Conservation (phyloP, 176 grass and related monocot genomes). For the Oryza punctata region DNA sequence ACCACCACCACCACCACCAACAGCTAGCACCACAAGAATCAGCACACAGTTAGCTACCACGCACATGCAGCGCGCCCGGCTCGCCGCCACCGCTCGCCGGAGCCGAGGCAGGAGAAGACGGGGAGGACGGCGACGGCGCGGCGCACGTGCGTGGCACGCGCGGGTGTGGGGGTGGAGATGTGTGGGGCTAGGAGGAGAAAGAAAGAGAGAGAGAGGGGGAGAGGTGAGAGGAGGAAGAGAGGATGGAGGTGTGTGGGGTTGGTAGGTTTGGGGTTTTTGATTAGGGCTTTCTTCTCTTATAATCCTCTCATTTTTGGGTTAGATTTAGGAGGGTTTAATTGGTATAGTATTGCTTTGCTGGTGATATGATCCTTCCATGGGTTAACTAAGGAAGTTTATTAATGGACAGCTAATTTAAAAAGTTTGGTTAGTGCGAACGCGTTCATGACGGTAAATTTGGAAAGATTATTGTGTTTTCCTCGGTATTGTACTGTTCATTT, state of each 20-base stretch:
- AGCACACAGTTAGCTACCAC: not conserved
- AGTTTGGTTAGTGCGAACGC: not conserved
- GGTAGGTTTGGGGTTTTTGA: not conserved
- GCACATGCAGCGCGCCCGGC: not conserved
- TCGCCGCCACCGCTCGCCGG: constrained; percentile 10
- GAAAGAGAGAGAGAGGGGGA: constrained; percentile 15
- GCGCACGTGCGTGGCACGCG: constrained; percentile 46
- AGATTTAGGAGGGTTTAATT: not conserved
- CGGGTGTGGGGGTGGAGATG: constrained; percentile 26
- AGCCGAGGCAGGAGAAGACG: not conserved
- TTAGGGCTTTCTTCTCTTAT: not conserved
- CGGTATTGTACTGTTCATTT: not conserved
- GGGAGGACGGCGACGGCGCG: not conserved
- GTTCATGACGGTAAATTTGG: not conserved
- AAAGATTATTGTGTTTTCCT: not conserved
- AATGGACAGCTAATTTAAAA: not conserved
- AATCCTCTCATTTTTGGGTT: not conserved
- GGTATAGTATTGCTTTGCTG: not conserved
- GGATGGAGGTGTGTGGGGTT: constrained; percentile 11
- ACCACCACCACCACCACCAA: no score
- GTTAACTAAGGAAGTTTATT: not conserved
- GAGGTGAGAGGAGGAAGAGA: constrained; percentile 33
- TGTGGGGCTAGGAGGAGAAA: constrained; percentile 54
- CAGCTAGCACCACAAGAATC: not conserved
- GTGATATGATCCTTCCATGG: not conserved